phyloP scores from a whole-genome alignment of 148 eudicot genomes.

The Selenicereus undatus region DNA sequence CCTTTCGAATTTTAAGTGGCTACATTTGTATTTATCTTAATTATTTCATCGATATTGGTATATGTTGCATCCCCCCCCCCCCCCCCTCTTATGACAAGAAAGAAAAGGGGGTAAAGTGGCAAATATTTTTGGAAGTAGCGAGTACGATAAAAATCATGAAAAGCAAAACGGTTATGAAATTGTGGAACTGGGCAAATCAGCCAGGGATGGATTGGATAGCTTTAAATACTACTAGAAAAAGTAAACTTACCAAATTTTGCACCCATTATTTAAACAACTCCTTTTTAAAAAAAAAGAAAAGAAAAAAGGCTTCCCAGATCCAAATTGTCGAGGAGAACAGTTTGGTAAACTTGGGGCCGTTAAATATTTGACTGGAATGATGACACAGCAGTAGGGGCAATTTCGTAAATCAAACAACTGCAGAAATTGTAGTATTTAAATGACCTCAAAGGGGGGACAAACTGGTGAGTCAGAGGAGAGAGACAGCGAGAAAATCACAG shows the following conservation, averaged over 20 bases:
- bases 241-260: too few relatives aligned
- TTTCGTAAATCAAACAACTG: background rate
- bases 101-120: background rate
- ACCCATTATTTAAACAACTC: background rate
- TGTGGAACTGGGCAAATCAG: background rate
- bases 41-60: too few relatives aligned
- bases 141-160: too few relatives aligned
- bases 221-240: too few relatives aligned
- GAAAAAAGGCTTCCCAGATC: background rate
- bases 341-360: background rate
- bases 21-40: too few relatives aligned
- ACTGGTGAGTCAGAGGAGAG: background rate
- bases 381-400: background rate
- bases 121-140: background rate
- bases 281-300: too few relatives aligned
- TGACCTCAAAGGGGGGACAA: background rate
- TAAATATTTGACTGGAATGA: background rate
- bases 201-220: too few relatives aligned
- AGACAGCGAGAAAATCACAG: background rate
- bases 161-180: too few relatives aligned
- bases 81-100: too few relatives aligned
- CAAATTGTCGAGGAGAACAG: background rate
- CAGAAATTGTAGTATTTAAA: background rate
- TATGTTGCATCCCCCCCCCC: too few relatives aligned
- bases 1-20: too few relatives aligned